These are phyloP conservation scores for Rosa hybrid DNA, from an alignment of 331 rosid genomes.

Conservation along the genomic window DNA sequence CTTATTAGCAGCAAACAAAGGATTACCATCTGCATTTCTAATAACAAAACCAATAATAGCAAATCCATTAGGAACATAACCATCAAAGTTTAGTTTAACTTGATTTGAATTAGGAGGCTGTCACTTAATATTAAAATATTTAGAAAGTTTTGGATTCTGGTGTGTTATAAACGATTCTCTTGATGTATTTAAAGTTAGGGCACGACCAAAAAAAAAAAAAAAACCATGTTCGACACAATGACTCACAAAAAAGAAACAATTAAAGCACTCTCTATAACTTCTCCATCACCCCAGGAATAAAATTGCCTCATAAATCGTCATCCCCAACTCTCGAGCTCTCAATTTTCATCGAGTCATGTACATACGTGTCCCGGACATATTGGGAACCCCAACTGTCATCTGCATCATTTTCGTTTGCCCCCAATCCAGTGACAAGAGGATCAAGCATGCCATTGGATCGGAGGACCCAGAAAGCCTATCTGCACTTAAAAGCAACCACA, in stretches of 20 bases:
- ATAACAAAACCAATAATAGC: too few relatives aligned
- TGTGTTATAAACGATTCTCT: background rate
- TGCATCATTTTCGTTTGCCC: background rate
- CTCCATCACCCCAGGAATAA: background rate
- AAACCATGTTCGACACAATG: background rate
- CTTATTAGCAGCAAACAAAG: too few relatives aligned
- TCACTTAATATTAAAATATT: too few relatives aligned
- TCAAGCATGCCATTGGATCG: background rate
- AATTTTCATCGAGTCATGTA: background rate
- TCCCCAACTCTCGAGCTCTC: background rate
- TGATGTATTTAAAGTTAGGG: background rate
- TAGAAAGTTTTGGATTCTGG: too few relatives aligned
- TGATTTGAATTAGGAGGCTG: too few relatives aligned
- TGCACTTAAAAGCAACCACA: background rate
- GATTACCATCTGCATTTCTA: background rate
- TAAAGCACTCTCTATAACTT: background rate
- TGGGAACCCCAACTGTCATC: background rate
- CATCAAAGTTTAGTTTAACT: too few relatives aligned
- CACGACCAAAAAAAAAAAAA: too few relatives aligned
- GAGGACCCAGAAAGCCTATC: slow-evolving; percentile 10
- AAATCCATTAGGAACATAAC: too few relatives aligned
- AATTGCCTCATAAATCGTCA: background rate
- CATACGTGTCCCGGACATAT: background rate
- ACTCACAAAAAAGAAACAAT: background rate
- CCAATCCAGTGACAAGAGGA: background rate